Conservation (phyloP, 371 early-diverging fungal genomes). For the Apophysomyces ossiformis region DNA sequence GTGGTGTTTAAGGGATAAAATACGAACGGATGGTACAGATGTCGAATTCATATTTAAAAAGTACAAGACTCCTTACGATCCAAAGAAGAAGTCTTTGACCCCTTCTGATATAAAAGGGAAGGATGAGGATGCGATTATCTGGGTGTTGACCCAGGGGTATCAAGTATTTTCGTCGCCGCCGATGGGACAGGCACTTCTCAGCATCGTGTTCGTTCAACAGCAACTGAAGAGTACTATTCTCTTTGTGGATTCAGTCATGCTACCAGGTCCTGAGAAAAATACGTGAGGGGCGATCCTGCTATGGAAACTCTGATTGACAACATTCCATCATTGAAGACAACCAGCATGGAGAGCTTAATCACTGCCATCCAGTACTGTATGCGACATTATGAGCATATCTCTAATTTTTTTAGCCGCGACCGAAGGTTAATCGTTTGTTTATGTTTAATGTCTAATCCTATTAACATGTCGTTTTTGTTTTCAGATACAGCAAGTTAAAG, state of each 20-base stretch:
- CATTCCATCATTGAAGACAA: not conserved
- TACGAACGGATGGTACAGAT: not conserved
- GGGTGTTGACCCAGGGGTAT: slow-evolving; percentile 13
- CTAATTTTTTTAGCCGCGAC: not conserved
- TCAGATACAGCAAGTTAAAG: not conserved
- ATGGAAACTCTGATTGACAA: not conserved
- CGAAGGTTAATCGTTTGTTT: not conserved
- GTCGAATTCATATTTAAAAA: not conserved
- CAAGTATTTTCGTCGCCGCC: slow-evolving; percentile 11
- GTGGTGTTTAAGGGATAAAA: not conserved
- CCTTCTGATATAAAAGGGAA: not conserved
- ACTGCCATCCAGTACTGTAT: not conserved
- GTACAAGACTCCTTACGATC: slow-evolving; percentile 1
- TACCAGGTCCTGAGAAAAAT: not conserved
- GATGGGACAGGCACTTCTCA: not conserved
- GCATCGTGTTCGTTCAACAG: not conserved
- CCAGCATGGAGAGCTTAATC: not conserved
- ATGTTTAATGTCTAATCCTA: not conserved
- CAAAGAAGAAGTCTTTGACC: not conserved
- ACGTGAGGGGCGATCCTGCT: not conserved
- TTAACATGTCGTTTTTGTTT: not conserved
- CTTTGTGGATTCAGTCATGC: slow-evolving; percentile 12
- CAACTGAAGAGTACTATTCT: slow-evolving; percentile 10
- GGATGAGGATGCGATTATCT: not conserved
- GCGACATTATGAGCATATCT: not conserved